Evolutionary conservation across 2,329 filamentous ascomycete genomes (phyloP).

Genomic region (Diplodia sapinea): DNA sequence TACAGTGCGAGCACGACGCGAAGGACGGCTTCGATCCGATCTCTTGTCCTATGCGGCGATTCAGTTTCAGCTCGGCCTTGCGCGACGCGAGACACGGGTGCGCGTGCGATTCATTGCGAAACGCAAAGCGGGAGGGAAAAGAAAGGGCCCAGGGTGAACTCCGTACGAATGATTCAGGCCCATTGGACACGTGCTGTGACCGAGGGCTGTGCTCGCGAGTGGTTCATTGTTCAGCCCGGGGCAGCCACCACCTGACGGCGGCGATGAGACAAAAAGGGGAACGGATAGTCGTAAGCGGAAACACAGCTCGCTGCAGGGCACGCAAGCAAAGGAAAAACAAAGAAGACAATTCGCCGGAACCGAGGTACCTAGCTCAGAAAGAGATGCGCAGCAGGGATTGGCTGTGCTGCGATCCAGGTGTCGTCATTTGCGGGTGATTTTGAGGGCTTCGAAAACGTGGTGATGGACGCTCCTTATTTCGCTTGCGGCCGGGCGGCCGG

Average conservation of each 20-base stretch:
- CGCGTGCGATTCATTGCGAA: slow-evolving; percentile 26
- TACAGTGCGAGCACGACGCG: not conserved
- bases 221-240: slow-evolving; percentile 5
- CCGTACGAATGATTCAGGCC: slow-evolving; percentile 17
- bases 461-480: slow-evolving; percentile 27
- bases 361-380: slow-evolving; percentile 7
- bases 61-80: slow-evolving; percentile 23
- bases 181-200: slow-evolving; percentile 4
- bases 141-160: not conserved
- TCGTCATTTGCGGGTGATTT: slow-evolving; percentile 25
- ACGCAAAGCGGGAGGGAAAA: slow-evolving; percentile 7
- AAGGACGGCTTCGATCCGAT: slow-evolving; percentile 8
- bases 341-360: slow-evolving; percentile 17
- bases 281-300: slow-evolving; percentile 15
- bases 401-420: slow-evolving; percentile 19
- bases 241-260: not conserved
- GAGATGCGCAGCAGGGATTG: slow-evolving; percentile 27
- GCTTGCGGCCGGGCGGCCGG: slow-evolving; percentile 27
- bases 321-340: slow-evolving; percentile 10
- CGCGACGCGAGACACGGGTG: slow-evolving; percentile 17
- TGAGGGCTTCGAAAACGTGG: slow-evolving; percentile 17
- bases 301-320: slow-evolving; percentile 24
- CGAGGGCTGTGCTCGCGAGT: slow-evolving; percentile 5
- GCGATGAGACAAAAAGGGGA: slow-evolving; percentile 17
- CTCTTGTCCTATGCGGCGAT: slow-evolving; percentile 10